These are phyloP conservation scores for Thelonectria discophora DNA, from an alignment of 2,329 filamentous ascomycete genomes.

Conservation along the genomic window DNA sequence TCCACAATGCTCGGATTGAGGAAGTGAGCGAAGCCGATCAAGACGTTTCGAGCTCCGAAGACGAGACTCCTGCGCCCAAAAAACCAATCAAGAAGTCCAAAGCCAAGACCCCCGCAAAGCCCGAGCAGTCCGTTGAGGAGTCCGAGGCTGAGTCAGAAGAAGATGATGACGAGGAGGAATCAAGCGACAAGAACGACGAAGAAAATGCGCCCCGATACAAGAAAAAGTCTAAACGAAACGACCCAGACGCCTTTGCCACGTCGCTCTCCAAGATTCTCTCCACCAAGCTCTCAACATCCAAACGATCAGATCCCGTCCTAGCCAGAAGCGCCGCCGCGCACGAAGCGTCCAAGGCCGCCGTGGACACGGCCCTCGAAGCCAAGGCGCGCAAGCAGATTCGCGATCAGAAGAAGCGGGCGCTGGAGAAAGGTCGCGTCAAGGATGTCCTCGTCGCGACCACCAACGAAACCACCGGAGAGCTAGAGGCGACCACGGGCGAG, in stretches of 20 bases:
- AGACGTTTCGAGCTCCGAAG: constrained; percentile 49
- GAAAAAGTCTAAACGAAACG: constrained; percentile 83
- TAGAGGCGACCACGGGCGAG: constrained; percentile 59
- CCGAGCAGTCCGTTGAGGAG: constrained; percentile 36
- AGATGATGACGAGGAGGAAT: constrained; percentile 38
- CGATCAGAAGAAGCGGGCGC: constrained; percentile 78
- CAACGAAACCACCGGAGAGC: constrained; percentile 56
- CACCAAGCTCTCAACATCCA: constrained; percentile 84
- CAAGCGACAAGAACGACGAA: constrained; percentile 53
- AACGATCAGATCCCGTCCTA: constrained; percentile 89
- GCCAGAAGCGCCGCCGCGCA: constrained; percentile 81
- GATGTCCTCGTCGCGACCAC: constrained; percentile 78
- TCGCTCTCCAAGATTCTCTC: constrained; percentile 93
- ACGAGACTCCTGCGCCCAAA: constrained; percentile 44
- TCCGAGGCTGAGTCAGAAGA: constrained; percentile 34
- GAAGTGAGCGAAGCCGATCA: constrained; percentile 55
- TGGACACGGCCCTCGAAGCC: constrained; percentile 80
- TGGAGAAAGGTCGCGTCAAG: constrained; percentile 87
- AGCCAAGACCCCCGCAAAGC: constrained; percentile 27
- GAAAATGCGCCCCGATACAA: constrained; percentile 46
- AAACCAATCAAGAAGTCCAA: constrained; percentile 45
- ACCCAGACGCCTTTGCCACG: constrained; percentile 88
- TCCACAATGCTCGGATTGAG: constrained; percentile 62
- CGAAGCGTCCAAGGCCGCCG: constrained; percentile 74
- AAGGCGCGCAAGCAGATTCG: constrained; percentile 83